Percentiles rank a stretch among this genome's conserved stretches.
phyloP scores from a whole-genome alignment of 129 eudicot genomes.

The Flaveria trinervia region DNA sequence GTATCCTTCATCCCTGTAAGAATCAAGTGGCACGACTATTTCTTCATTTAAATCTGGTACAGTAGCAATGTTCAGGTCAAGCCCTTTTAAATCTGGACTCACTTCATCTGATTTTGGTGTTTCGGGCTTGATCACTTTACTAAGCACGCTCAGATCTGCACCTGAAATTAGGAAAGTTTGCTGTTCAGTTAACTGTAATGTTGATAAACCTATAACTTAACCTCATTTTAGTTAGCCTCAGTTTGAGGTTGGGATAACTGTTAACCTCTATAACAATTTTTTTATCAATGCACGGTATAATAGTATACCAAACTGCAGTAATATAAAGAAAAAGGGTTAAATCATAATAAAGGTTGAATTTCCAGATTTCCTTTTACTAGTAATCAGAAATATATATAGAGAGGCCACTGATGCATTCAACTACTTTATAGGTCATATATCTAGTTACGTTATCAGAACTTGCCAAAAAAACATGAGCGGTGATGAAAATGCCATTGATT shows the following conservation, averaged over 20 bases:
- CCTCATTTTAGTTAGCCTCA: no score
- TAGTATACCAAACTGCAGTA: not conserved
- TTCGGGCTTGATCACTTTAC: slow-evolving; percentile 39
- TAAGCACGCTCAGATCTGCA: slow-evolving; percentile 33
- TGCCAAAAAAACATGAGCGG: not conserved
- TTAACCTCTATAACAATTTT: not conserved
- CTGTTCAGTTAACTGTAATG: not conserved
- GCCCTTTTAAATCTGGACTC: slow-evolving; percentile 56
- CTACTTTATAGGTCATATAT: not conserved
- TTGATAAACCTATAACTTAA: not conserved
- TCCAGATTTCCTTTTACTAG: not conserved
- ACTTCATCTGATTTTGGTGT: slow-evolving; percentile 31
- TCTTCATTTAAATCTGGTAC: slow-evolving; percentile 94
- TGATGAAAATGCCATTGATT: not conserved
- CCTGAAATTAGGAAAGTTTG: slow-evolving; percentile 23
- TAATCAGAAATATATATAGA: not conserved
- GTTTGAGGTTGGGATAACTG: no score
- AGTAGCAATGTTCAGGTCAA: slow-evolving; percentile 76
- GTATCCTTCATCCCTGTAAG: slow-evolving; percentile 53
- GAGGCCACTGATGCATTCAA: not conserved
- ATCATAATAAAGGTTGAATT: not conserved
- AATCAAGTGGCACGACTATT: slow-evolving; percentile 49
- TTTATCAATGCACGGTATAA: not conserved
- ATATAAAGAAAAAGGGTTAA: not conserved
- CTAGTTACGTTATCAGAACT: no score